Evolutionary conservation across 176 grass and related monocot species (phyloP).

Genomic region (Oryza officinalis): DNA sequence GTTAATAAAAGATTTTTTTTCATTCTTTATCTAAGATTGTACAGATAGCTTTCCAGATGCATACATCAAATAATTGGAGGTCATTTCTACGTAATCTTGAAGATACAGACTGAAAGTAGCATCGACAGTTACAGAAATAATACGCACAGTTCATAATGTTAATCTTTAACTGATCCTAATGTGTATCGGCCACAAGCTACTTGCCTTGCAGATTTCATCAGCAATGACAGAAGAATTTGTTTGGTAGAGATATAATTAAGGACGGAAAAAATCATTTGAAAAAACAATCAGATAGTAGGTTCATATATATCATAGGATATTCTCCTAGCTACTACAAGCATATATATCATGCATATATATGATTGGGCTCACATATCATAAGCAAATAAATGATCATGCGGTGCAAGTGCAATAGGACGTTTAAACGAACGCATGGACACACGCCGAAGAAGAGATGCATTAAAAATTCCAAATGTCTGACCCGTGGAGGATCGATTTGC

Average conservation of each 20-base stretch:
- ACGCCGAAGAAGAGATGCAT: background rate
- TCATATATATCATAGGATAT: background rate
- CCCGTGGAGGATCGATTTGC: background rate
- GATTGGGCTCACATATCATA: background rate
- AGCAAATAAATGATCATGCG: background rate
- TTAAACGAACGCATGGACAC: background rate
- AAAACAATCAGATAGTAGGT: background rate
- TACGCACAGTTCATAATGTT: background rate
- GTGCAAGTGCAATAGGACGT: background rate
- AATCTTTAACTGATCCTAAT: background rate
- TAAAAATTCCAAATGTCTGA: background rate
- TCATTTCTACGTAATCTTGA: background rate
- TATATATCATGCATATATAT: background rate
- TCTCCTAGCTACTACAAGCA: background rate
- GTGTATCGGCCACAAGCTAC: slow-evolving; percentile 6
- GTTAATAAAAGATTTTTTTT: background rate
- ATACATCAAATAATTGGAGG: background rate
- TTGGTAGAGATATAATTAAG: background rate
- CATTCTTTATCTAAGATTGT: background rate
- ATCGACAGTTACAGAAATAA: background rate
- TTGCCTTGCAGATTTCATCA: background rate
- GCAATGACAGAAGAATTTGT: background rate
- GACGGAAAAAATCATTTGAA: background rate
- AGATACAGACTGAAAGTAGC: background rate
- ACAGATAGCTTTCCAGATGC: background rate